Evolutionary conservation across 192 early-diverging fungal genomes (phyloP).

Genomic region (Backusella australiensis): DNA sequence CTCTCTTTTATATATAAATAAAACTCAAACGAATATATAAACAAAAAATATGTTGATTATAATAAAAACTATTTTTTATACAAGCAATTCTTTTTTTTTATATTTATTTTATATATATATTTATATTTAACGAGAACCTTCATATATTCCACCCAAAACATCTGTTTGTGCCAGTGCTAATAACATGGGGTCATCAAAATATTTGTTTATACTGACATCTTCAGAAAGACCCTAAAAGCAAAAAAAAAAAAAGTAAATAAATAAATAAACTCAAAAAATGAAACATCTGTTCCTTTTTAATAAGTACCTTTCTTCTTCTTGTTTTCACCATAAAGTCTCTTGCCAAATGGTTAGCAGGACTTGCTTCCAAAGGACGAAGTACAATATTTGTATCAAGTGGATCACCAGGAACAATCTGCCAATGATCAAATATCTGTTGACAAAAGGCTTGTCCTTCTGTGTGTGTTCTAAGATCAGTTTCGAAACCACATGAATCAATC

Average conservation of each 20-base stretch:
- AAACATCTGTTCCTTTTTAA: neutral
- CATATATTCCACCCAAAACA: conserved; percentile 33
- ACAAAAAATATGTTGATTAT: neutral
- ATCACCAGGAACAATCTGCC: conserved; percentile 97
- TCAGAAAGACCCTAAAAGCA: conserved; percentile 64
- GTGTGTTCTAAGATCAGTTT: conserved; percentile 94
- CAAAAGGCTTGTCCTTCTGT: conserved; percentile 98
- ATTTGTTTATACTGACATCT: conserved; percentile 80
- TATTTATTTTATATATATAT: neutral
- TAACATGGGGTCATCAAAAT: conserved; percentile 71
- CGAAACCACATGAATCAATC: conserved; percentile 95
- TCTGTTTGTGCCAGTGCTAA: conserved; percentile 49
- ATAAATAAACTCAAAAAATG: neutral
- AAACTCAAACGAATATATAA: neutral
- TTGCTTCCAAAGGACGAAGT: conserved; percentile 88
- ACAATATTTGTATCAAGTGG: conserved; percentile 89
- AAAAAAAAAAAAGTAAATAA: neutral
- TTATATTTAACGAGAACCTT: neutral
- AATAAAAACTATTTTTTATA: neutral
- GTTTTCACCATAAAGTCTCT: conserved; percentile 99
- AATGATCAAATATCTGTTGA: conserved; percentile 98
- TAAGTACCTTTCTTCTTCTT: conserved; percentile 77
- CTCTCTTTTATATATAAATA: conserved; percentile 1
- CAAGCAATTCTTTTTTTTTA: neutral
- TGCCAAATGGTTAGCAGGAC: conserved; percentile 82